Base-by-base conservation (phyloP, 495 filamentous ascomycete genomes). In the Clohesyomyces aquaticus region DNA sequence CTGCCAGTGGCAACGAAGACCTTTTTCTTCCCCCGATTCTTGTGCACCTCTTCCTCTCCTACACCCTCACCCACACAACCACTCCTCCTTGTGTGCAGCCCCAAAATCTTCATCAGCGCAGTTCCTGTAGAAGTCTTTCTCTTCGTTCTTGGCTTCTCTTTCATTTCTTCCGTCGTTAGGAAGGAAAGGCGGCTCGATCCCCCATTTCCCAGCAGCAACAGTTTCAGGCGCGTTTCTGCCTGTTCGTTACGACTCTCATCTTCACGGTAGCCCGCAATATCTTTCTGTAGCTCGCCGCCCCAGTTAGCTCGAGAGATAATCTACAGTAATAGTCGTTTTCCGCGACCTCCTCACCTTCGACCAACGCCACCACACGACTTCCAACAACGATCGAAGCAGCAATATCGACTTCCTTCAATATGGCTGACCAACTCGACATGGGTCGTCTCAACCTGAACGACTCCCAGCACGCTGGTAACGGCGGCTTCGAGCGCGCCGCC, bases 371-470 rank as follows among this genome's bases (percentile, higher is more conserved):
- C 54, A 19, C 51, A 42, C 19, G 25, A 11, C 19, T 51, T 32
- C 19, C 50, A 53, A 41, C 57, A n/a, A n/a, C 45, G 11, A 48
- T 18, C 35, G 4, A 38, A 59, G n/a, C 56, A 63, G 43, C 68
- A 57, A 55, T 55, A 6, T 21, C 41, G 47, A 57, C 59, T 46
- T 52, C 63, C 12, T 50, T 48, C 80, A 87, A 75, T 69, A 98
- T 98, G 94, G 93, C 94, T 77, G 92, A 96, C 77, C 87, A 95
- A 80, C 86, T 98, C 68, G 91, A 92, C 76, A 93, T 97, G 89
- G 86, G 84, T 76, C 87, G 88, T 75, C 81, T 96, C 72, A 88
- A 82, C 75, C 81, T 96, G 68, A 83, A 83, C 74, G 85, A 87
- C 66, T 88, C 81, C 53, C 86, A 88, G 74, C 84, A 91, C 74